Base-by-base conservation (phyloP, 2,329 filamentous ascomycete genomes). In the Falciphora oryzae region DNA sequence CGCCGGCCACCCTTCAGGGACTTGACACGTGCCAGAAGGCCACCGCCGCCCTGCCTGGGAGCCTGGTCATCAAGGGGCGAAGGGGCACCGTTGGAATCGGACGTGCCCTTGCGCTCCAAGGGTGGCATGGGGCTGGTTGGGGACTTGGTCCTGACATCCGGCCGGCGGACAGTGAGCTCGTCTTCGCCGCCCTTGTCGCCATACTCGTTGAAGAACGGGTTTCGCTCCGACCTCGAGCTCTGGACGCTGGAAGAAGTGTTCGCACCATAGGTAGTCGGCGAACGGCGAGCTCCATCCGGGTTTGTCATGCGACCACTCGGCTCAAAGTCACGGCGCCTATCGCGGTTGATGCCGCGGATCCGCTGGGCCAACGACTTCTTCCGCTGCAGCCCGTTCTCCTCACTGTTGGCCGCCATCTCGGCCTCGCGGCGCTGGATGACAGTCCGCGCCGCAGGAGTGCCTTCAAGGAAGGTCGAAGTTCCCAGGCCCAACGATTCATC, bases 331-430 rank as follows among this genome's bases (percentile, higher is more conserved):
- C 87, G 85, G 11, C 84, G 85, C n/a, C 84, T 84, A n/a, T 31
- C 38, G 67, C 88, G 88, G 74, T 89, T 92, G 71, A 96, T 93
- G 68, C 91, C 90, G 57, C 93, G 89, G 74, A 99, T 90, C 65
- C 93, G 91, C 74, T 97, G 93, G 3, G 93, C 95, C 66, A 99
- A 82, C 32, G 93, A 97, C 81, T 97, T 97, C 83, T 97, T 98
- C 66, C 95, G 88, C 69, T 89, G 87, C 57, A 99, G 77, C 6
- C 90, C 89, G 8, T 79, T 78, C 28, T 83, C 76, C 64, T 79
- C 73, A 32, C 73, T 69, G 65, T 84, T 83, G 59, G 89, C 85
- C 25, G 83, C 84, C 67, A 91, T 77, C 70, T 88, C 92, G 38
- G 85, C 89, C 71, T 94, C 86, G 62, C 87, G 87, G 66, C 89